These are phyloP conservation scores for Trichothecium roseum DNA, from an alignment of 2,329 filamentous ascomycete species.

Conservation along the genomic window DNA sequence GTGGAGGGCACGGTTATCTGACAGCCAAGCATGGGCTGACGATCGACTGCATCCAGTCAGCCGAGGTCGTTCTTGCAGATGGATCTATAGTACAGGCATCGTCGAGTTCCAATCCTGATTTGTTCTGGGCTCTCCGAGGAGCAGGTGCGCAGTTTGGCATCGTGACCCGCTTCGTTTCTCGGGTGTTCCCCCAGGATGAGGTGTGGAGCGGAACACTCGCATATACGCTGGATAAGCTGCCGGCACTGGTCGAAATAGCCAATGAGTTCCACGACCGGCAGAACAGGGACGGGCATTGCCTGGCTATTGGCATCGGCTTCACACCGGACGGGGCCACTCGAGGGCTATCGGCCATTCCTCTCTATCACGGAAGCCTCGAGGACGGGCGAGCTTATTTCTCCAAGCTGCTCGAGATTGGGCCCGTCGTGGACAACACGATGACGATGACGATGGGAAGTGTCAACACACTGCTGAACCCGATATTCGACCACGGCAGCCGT, in stretches of 20 bases:
- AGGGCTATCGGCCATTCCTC: background rate
- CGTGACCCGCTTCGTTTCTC: constrained; percentile 23
- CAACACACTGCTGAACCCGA: constrained; percentile 13
- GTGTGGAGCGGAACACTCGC: constrained; percentile 20
- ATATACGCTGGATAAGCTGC: constrained; percentile 13
- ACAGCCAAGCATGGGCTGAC: constrained; percentile 41
- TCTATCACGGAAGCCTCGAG: background rate
- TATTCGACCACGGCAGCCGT: constrained; percentile 13
- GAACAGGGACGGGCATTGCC: constrained; percentile 11
- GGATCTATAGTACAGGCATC: constrained; percentile 26
- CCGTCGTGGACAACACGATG: constrained; percentile 5
- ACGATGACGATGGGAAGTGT: constrained; percentile 12
- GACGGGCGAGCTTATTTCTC: constrained; percentile 12
- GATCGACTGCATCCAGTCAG: constrained; percentile 29
- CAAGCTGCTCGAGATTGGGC: constrained; percentile 7
- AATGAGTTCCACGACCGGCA: constrained; percentile 11
- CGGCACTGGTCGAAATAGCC: constrained; percentile 12
- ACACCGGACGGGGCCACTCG: constrained; percentile 6
- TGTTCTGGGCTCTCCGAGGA: constrained; percentile 39
- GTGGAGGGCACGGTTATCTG: constrained; percentile 49
- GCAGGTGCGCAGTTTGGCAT: constrained; percentile 34
- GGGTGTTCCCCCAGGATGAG: constrained; percentile 15
- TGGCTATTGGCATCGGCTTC: constrained; percentile 13
- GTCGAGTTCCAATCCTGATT: constrained; percentile 24
- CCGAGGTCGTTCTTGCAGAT: constrained; percentile 26